These are phyloP conservation scores for Monilinia vaccinii-corymbosi DNA, from an alignment of 2,329 filamentous ascomycete genomes.

Conservation along the genomic window DNA sequence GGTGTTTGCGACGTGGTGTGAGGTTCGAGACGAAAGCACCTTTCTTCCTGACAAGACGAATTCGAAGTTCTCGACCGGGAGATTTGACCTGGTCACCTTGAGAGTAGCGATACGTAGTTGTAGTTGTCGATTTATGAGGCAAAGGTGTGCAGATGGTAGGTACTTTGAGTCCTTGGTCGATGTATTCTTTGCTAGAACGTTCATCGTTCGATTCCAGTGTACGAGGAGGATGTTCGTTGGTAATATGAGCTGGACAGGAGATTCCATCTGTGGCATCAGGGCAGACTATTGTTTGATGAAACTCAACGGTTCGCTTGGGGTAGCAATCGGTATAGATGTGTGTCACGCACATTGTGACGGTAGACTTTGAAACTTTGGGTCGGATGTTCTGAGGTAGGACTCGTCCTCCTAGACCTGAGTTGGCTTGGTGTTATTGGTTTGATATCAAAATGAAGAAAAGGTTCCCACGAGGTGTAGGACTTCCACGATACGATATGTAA, in stretches of 20 bases:
- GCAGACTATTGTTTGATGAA: conserved; percentile 32
- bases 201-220: conserved; percentile 29
- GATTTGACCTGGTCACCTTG: conserved; percentile 25
- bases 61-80: conserved; percentile 30
- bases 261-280: conserved; percentile 32
- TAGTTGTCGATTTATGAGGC: conserved; percentile 26
- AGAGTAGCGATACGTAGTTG: conserved; percentile 11
- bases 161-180: conserved; percentile 9
- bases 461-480: background rate
- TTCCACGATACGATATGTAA: background rate
- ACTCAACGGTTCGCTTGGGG: conserved; percentile 34
- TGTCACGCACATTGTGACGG: conserved; percentile 41
- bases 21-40: conserved; percentile 17
- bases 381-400: background rate
- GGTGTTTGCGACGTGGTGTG: conserved; percentile 23
- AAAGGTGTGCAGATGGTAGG: conserved; percentile 26
- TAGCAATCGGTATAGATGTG: conserved; percentile 39
- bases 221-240: conserved; percentile 35
- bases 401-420: background rate
- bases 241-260: conserved; percentile 35
- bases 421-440: background rate
- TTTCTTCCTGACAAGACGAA: conserved; percentile 29
- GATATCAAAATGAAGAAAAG: background rate
- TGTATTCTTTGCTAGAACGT: conserved; percentile 24
- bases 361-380: background rate